These are phyloP conservation scores for Starmera dryadoides DNA, from an alignment of 805 yeast genomes.

Conservation along the genomic window DNA sequence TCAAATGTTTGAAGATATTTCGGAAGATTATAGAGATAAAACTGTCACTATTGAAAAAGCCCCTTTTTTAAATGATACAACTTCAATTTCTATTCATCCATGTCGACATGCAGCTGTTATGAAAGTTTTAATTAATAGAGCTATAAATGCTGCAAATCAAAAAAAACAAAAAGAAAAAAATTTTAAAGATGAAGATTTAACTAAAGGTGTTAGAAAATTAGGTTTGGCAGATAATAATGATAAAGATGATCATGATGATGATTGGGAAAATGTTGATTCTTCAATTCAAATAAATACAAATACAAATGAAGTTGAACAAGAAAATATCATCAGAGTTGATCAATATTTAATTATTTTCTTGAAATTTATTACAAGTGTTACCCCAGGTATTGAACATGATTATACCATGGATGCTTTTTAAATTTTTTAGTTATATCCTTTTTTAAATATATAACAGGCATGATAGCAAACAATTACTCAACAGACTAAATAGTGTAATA, in stretches of 20 bases:
- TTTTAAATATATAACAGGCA: too few species aligned
- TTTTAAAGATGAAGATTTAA: slow-evolving; percentile 17
- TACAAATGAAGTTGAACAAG: slow-evolving; percentile 25
- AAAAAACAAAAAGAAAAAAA: slow-evolving; percentile 18
- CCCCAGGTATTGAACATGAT: slow-evolving; percentile 96
- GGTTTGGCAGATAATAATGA: slow-evolving; percentile 36
- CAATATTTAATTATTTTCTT: slow-evolving; percentile 85
- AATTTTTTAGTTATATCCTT: not conserved
- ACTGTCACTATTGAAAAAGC: slow-evolving; percentile 94
- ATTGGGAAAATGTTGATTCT: slow-evolving; percentile 49
- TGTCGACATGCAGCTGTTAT: slow-evolving; percentile 93
- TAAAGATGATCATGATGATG: slow-evolving; percentile 44
- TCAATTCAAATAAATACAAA: slow-evolving; percentile 13
- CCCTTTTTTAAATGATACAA: slow-evolving; percentile 71
- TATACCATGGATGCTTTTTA: slow-evolving; percentile 95
- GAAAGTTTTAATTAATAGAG: slow-evolving; percentile 76
- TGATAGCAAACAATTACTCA: too few species aligned
- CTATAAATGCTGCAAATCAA: slow-evolving; percentile 41
- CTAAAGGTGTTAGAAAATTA: slow-evolving; percentile 37
- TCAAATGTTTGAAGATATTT: slow-evolving; percentile 92
- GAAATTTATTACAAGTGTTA: slow-evolving; percentile 93
- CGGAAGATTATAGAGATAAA: slow-evolving; percentile 86
- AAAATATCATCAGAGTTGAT: slow-evolving; percentile 67
- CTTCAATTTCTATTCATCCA: slow-evolving; percentile 87
- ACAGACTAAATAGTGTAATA: too few species aligned